Percentiles rank a stretch among this genome's conserved stretches.
phyloP scores from a whole-genome alignment of 1,284 basidiomycete genomes.

The Malassezia arunalokei region DNA sequence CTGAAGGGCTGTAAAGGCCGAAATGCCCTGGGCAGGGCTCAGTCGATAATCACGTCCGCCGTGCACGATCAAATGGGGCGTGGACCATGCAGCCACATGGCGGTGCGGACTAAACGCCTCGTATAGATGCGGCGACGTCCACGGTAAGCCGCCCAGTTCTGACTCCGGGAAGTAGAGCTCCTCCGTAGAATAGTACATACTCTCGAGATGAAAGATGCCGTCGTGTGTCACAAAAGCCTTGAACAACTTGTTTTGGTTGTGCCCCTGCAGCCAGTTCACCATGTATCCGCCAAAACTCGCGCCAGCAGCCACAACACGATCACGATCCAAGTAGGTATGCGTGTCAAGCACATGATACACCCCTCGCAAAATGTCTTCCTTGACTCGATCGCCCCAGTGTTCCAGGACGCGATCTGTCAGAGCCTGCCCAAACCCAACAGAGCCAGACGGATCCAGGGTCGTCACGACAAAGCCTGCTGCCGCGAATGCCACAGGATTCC shows the following conservation, averaged over 20 bases:
- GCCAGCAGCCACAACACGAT: slow-evolving; percentile 27
- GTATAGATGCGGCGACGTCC: slow-evolving; percentile 12
- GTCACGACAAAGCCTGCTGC: slow-evolving; percentile 26
- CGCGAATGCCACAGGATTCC: slow-evolving; percentile 32
- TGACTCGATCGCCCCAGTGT: slow-evolving; percentile 29
- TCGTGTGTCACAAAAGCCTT: slow-evolving; percentile 34
- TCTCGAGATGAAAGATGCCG: slow-evolving; percentile 23
- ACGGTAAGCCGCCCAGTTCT: slow-evolving; percentile 26
- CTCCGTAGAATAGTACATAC: slow-evolving; percentile 22
- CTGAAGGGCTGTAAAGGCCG: slow-evolving; percentile 30
- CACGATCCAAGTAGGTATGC: slow-evolving; percentile 13
- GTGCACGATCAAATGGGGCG: slow-evolving; percentile 31
- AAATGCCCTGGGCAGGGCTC: slow-evolving; percentile 18
- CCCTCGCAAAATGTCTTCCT: slow-evolving; percentile 20
- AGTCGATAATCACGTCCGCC: slow-evolving; percentile 28
- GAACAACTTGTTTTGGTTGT: slow-evolving; percentile 32
- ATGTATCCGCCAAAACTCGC: slow-evolving; percentile 28
- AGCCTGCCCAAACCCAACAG: slow-evolving; percentile 28
- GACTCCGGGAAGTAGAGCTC: slow-evolving; percentile 36
- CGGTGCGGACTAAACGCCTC: slow-evolving; percentile 18
- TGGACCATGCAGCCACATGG: slow-evolving; percentile 23
- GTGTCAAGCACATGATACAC: slow-evolving; percentile 19
- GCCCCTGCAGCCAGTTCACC: slow-evolving; percentile 36
- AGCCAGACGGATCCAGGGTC: slow-evolving; percentile 30
- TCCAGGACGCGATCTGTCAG: slow-evolving; percentile 28